These are phyloP conservation scores for Croton setiger DNA, from an alignment of 441 rosid species.

Conservation along the genomic window DNA sequence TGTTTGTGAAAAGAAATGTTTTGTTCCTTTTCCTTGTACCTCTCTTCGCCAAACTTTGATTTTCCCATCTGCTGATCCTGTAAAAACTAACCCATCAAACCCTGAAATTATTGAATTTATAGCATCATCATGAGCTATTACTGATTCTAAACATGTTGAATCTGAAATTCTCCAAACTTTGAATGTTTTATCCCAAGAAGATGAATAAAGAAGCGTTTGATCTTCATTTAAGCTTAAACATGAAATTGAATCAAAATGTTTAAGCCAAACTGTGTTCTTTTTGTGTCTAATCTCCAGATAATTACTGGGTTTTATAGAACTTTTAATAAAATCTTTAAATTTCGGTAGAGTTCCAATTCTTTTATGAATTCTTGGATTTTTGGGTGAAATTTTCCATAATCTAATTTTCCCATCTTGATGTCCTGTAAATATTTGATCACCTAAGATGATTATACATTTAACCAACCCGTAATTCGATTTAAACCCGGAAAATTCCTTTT, in stretches of 20 bases:
- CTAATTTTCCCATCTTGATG: slow-evolving; percentile 95
- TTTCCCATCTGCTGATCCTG: slow-evolving; percentile 88
- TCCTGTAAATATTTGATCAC: slow-evolving; percentile 63
- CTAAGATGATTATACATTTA: slow-evolving; percentile 64
- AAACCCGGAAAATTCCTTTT: slow-evolving; percentile 67
- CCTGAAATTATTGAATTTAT: slow-evolving; percentile 66
- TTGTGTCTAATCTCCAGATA: slow-evolving; percentile 49
- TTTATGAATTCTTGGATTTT: slow-evolving; percentile 39
- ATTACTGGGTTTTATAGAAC: slow-evolving; percentile 55
- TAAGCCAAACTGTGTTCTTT: slow-evolving; percentile 45
- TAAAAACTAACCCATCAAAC: slow-evolving; percentile 75
- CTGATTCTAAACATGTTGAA: slow-evolving; percentile 69
- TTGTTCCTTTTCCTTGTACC: slow-evolving; percentile 77
- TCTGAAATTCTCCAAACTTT: slow-evolving; percentile 76
- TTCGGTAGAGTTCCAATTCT: slow-evolving; percentile 66
- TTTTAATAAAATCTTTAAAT: slow-evolving; percentile 50
- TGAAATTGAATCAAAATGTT: slow-evolving; percentile 77
- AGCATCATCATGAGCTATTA: slow-evolving; percentile 76
- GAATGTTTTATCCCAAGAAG: slow-evolving; percentile 87
- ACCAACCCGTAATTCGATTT: slow-evolving; percentile 78
- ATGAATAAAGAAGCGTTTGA: slow-evolving; percentile 49
- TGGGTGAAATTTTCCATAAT: slow-evolving; percentile 61
- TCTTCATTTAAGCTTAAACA: slow-evolving; percentile 76
- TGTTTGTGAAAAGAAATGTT: slow-evolving; percentile 78
- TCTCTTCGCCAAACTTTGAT: slow-evolving; percentile 93